phyloP scores from a whole-genome alignment of 352 stramenopile species.

The Thraustotheca clavata region DNA sequence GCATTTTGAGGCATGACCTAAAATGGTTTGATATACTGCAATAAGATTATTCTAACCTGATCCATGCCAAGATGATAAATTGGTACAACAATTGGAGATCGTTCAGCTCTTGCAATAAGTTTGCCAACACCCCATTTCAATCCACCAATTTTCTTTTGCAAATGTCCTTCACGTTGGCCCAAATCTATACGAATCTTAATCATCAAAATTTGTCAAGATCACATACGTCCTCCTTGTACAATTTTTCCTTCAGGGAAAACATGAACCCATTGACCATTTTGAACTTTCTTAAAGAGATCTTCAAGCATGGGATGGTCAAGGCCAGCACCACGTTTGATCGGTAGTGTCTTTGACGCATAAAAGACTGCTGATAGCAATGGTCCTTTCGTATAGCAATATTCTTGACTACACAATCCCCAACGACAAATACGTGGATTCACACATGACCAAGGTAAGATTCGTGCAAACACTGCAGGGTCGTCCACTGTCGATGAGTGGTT shows the following conservation, averaged over 20 bases:
- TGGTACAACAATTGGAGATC: constrained; percentile 66
- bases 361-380: constrained; percentile 46
- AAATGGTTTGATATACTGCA: background rate
- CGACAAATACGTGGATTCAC: constrained; percentile 41
- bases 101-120: constrained; percentile 63
- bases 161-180: constrained; percentile 49
- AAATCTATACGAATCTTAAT: constrained; percentile 30
- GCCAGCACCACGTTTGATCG: constrained; percentile 57
- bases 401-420: constrained; percentile 75
- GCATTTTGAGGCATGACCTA: constrained; percentile 74
- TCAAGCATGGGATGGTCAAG: constrained; percentile 75
- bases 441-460: constrained; percentile 71
- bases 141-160: constrained; percentile 59
- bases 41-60: constrained; percentile 22
- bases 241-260: constrained; percentile 86
- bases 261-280: constrained; percentile 74
- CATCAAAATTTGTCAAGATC: background rate
- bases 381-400: constrained; percentile 74
- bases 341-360: constrained; percentile 60
- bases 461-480: constrained; percentile 59
- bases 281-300: constrained; percentile 70
- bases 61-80: constrained; percentile 86
- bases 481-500: constrained; percentile 81
- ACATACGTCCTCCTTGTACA: constrained; percentile 46
- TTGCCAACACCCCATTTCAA: constrained; percentile 85